Percentiles rank a stretch among this genome's conserved stretches.
Evolutionary conservation across 83 land plant species (phyloP).

Genomic region (Larix sibirica): DNA sequence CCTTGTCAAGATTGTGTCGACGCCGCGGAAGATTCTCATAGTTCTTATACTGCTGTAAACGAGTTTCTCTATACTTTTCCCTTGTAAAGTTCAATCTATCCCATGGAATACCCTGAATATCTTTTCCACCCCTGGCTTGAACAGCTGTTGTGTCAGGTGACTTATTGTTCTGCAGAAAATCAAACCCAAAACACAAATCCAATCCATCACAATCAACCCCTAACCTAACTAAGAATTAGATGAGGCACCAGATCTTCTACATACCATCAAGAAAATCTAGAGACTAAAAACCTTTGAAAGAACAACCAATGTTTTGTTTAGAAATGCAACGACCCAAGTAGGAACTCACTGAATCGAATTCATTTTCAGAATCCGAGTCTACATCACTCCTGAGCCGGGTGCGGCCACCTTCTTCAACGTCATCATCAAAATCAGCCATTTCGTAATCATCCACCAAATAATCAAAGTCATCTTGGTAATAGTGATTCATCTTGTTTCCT

Average conservation of each 20-base stretch:
- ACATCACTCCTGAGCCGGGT: neutral
- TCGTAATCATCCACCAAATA: conserved; percentile 16
- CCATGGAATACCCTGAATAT: conserved; percentile 92
- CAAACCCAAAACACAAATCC: neutral
- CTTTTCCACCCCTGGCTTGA: conserved; percentile 77
- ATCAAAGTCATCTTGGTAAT: conserved; percentile 7
- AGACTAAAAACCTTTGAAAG: too few species aligned
- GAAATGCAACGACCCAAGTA: too few species aligned
- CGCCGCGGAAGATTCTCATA: conserved; percentile 63
- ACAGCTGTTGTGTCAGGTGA: conserved; percentile 72
- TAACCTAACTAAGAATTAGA: neutral
- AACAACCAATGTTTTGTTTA: too few species aligned
- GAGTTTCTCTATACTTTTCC: conserved; percentile 68
- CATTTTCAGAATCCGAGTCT: conserved; percentile 1
- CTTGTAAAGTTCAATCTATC: conserved; percentile 70
- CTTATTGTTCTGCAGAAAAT: conserved; percentile 2
- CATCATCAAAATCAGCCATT: conserved; percentile 11
- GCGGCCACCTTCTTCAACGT: conserved; percentile 6
- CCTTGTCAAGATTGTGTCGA: conserved; percentile 65
- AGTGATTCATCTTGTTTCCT: neutral
- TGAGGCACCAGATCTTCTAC: too few species aligned
- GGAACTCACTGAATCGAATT: conserved; percentile 4
- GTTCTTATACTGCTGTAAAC: conserved; percentile 80
- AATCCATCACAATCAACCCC: neutral
- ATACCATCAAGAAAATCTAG: too few species aligned